Percentiles rank a stretch among this genome's conserved stretches.
Evolutionary conservation across 208 protist species (phyloP).

Genomic region (Leptomonas pyrrhocoris): DNA sequence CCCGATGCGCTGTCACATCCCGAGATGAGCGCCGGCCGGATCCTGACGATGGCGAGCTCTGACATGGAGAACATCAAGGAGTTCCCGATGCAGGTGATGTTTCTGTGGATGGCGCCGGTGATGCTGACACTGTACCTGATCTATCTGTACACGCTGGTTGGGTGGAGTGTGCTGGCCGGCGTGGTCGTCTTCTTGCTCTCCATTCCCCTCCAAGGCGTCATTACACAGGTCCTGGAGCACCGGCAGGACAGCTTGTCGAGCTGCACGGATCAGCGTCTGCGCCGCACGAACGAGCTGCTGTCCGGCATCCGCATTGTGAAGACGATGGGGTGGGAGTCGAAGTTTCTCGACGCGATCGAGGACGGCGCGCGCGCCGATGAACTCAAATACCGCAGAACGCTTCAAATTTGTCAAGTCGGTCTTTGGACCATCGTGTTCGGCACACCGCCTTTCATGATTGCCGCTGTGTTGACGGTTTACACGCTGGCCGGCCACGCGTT

Average conservation of each 20-base stretch:
- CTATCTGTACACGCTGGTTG: slow-evolving; percentile 64
- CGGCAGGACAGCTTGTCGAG: slow-evolving; percentile 28
- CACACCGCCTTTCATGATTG: slow-evolving; percentile 55
- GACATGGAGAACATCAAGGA: slow-evolving; percentile 70
- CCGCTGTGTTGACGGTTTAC: slow-evolving; percentile 51
- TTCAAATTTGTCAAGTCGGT: slow-evolving; percentile 30
- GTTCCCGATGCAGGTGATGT: slow-evolving; percentile 41
- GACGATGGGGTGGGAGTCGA: slow-evolving; percentile 91
- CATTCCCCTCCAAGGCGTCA: slow-evolving; percentile 65
- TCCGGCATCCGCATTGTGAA: slow-evolving; percentile 92
- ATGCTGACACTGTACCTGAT: slow-evolving; percentile 64
- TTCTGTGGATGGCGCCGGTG: slow-evolving; percentile 53
- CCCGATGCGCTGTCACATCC: slow-evolving; percentile 58
- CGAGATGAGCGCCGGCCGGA: slow-evolving; percentile 74
- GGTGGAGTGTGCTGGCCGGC: slow-evolving; percentile 70
- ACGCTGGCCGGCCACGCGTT: slow-evolving; percentile 51
- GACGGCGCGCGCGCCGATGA: slow-evolving; percentile 42
- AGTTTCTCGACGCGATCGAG: slow-evolving; percentile 47
- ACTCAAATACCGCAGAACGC: slow-evolving; percentile 30
- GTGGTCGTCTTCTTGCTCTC: slow-evolving; percentile 65
- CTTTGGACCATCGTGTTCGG: slow-evolving; percentile 47
- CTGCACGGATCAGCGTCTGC: slow-evolving; percentile 85
- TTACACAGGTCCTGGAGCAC: slow-evolving; percentile 37
- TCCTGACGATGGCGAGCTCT: slow-evolving; percentile 88
- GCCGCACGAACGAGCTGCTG: slow-evolving; percentile 91